A percentile compares a stretch with the other conserved stretches of the same genome.
These are phyloP conservation scores for Eucalyptus cladocalyx DNA, from an alignment of 345 rosid genomes.

Conservation along the genomic window DNA sequence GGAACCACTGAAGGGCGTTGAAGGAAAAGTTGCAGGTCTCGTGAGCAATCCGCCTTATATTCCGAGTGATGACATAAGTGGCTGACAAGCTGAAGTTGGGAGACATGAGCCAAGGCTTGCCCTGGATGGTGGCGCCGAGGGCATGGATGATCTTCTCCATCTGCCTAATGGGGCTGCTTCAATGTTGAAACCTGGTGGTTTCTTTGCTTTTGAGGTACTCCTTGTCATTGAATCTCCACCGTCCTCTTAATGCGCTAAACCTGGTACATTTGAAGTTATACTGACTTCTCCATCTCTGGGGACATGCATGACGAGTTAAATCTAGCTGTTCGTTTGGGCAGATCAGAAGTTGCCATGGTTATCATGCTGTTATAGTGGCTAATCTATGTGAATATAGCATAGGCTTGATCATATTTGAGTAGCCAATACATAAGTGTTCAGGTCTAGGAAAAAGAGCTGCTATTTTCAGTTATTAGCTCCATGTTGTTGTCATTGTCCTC, in stretches of 20 bases:
- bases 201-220: slow-evolving; percentile 71
- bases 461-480: background rate
- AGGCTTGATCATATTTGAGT: background rate
- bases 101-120: slow-evolving; percentile 80
- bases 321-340: background rate
- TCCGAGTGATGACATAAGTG: slow-evolving; percentile 49
- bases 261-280: background rate
- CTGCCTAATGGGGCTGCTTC: slow-evolving; percentile 51
- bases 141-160: slow-evolving; percentile 63
- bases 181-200: slow-evolving; percentile 65
- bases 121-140: slow-evolving; percentile 67
- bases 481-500: background rate
- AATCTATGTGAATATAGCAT: background rate
- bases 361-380: background rate
- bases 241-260: background rate
- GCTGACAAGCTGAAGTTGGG: slow-evolving; percentile 84
- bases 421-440: background rate
- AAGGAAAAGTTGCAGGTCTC: slow-evolving; percentile 64
- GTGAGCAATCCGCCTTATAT: slow-evolving; percentile 90
- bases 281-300: background rate
- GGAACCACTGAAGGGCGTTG: slow-evolving; percentile 51
- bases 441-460: background rate
- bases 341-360: background rate
- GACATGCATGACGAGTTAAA: background rate
- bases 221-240: background rate